Conservation (phyloP, 1,139 yeast species). For the Candida tetrigidarum region DNA sequence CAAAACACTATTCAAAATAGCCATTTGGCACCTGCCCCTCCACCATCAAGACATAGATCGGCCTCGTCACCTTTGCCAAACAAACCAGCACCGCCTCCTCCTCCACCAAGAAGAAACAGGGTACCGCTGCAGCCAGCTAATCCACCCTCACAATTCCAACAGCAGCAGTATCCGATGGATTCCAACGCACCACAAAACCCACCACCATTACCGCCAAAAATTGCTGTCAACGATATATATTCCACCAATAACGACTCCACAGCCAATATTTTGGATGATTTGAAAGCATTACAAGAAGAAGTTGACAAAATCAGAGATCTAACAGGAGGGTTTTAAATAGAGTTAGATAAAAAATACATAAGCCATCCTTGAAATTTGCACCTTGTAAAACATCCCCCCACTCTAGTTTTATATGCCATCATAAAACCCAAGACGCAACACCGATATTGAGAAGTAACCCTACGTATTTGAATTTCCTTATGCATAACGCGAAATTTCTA, state of each 20-base stretch:
- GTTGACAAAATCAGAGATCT: constrained; percentile 57
- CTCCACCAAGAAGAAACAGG: constrained; percentile 42
- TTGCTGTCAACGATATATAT: constrained; percentile 19
- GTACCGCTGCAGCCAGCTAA: constrained; percentile 41
- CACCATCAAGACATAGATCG: constrained; percentile 43
- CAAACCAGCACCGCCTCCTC: constrained; percentile 37
- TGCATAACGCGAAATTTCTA: not conserved
- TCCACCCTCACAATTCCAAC: constrained; percentile 34
- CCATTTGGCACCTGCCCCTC: constrained; percentile 21
- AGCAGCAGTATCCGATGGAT: constrained; percentile 5
- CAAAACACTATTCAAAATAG: constrained; percentile 42
- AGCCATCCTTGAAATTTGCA: not conserved
- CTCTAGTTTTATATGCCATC: not conserved
- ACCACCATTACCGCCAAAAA: constrained; percentile 42
- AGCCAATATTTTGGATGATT: constrained; percentile 59
- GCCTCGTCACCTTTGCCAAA: constrained; percentile 49
- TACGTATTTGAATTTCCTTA: too few species aligned
- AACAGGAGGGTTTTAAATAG: constrained; percentile 50
- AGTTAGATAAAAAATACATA: constrained; percentile 2
- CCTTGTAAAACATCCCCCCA: not conserved
- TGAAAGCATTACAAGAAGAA: constrained; percentile 65
- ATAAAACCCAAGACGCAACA: too few species aligned
- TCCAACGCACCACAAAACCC: constrained; percentile 18
- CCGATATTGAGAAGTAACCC: too few species aligned
- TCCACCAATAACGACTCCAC: constrained; percentile 37